Conservation (phyloP, 192 early-diverging fungal species). For the Podila verticillata region DNA sequence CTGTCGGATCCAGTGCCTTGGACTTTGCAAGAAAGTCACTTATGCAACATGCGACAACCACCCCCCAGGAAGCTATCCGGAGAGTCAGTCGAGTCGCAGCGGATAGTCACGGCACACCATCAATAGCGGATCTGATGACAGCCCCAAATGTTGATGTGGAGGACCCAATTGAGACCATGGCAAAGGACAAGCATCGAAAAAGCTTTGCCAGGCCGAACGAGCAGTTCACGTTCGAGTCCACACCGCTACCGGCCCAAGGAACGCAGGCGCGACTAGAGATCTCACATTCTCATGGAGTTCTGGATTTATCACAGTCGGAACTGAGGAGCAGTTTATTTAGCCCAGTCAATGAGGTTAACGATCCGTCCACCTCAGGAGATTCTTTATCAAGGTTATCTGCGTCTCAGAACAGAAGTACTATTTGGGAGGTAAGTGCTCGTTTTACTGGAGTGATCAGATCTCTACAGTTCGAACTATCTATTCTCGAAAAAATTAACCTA, state of each 20-base stretch:
- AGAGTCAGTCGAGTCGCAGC: constrained; percentile 14
- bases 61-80: constrained; percentile 18
- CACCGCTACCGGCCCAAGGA: constrained; percentile 1
- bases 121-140: constrained; percentile 16
- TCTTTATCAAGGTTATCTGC: too few species aligned
- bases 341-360: too few species aligned
- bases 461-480: too few species aligned
- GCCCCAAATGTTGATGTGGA: constrained; percentile 11
- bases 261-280: not conserved
- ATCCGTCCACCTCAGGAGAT: too few species aligned
- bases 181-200: not conserved
- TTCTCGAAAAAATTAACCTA: too few species aligned
- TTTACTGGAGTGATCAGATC: too few species aligned
- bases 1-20: constrained; percentile 6
- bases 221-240: constrained; percentile 21
- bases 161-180: not conserved
- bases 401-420: too few species aligned
- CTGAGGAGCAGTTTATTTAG: too few species aligned
- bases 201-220: constrained; percentile 14
- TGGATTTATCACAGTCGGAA: not conserved
- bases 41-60: constrained; percentile 18
- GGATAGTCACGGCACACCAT: constrained; percentile 10
- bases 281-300: not conserved
- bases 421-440: too few species aligned
- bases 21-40: constrained; percentile 36